phyloP scores from a whole-genome alignment of 345 rosid species.

The Bruguiera sexangula region DNA sequence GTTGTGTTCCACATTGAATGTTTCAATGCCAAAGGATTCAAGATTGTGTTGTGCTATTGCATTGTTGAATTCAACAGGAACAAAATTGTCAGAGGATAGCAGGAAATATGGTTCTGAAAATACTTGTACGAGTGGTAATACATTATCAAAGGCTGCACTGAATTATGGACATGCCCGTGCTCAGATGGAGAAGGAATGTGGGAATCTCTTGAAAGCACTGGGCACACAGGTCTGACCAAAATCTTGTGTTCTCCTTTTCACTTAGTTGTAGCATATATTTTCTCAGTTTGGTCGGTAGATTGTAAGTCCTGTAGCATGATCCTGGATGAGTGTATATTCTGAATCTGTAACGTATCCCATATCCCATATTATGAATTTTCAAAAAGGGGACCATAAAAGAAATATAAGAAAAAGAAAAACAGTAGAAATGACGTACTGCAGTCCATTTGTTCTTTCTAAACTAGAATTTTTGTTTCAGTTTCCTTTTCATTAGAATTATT shows the following conservation, averaged over 20 bases:
- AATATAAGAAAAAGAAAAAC: too few species aligned
- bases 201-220: constrained; percentile 69
- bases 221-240: constrained; percentile 76
- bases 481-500: background rate
- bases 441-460: too few species aligned
- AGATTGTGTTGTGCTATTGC: constrained; percentile 3
- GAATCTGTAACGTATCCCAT: background rate
- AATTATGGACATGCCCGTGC: constrained; percentile 64
- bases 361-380: background rate
- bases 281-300: background rate
- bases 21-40: background rate
- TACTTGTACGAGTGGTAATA: constrained; percentile 83
- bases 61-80: constrained; percentile 45
- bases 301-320: background rate
- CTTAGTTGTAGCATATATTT: background rate
- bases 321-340: background rate
- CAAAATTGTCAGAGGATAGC: constrained; percentile 80
- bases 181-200: constrained; percentile 87
- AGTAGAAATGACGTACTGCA: too few species aligned
- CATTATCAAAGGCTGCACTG: constrained; percentile 70
- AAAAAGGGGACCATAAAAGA: too few species aligned
- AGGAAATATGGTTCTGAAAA: constrained; percentile 80
- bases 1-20: background rate
- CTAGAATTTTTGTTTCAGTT: background rate
- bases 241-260: background rate